Conservation (phyloP, 2,329 filamentous ascomycete genomes). For the Dothideomycetes sp. region DNA sequence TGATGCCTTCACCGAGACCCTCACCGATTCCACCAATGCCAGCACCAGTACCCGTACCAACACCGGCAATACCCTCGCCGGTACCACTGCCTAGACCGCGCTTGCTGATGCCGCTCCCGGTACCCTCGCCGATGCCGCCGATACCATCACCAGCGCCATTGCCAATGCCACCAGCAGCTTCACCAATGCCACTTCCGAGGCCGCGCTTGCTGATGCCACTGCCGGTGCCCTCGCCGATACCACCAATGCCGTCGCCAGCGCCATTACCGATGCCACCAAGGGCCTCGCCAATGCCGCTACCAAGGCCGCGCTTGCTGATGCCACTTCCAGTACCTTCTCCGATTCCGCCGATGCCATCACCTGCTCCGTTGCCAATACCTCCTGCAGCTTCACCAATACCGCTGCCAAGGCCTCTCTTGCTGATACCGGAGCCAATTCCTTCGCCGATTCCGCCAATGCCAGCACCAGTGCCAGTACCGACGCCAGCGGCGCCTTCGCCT, state of each 20-base stretch:
- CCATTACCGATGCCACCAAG: conserved; percentile 1
- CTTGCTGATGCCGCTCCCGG: not conserved
- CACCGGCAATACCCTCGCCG: conserved; percentile 1
- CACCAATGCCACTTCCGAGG: not conserved
- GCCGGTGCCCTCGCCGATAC: not conserved
- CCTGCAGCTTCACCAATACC: not conserved
- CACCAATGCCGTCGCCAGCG: not conserved
- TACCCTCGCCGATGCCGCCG: not conserved
- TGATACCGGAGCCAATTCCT: not conserved
- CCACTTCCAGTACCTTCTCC: not conserved
- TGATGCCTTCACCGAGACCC: not conserved
- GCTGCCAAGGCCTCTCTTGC: not conserved
- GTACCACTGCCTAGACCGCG: conserved; percentile 1
- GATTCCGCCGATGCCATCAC: not conserved
- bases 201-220: not conserved
- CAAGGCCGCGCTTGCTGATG: not conserved
- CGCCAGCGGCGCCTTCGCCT: not conserved
- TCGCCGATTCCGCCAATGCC: not conserved
- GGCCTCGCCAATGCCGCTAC: not conserved
- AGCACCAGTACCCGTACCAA: not conserved
- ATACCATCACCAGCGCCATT: not conserved
- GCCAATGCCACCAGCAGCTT: not conserved
- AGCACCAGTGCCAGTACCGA: not conserved
- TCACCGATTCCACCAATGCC: not conserved
- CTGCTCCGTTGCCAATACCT: not conserved